Evolutionary conservation across 441 rosid genomes (phyloP), one percentile per base, ranked within the genome.

Genomic region (Erodium moschatum): DNA sequence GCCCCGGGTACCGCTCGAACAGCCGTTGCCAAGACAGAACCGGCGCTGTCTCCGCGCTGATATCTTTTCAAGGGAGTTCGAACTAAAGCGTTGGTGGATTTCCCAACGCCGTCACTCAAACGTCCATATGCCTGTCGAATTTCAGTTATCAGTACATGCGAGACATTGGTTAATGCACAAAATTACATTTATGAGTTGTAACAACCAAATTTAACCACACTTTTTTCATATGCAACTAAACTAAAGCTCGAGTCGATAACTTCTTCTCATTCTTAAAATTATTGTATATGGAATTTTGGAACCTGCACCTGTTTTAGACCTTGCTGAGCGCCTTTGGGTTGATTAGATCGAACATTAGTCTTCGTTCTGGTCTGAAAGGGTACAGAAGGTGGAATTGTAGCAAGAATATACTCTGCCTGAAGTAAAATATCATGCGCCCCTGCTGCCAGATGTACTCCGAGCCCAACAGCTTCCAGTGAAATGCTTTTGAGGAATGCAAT

Each of bases 381-480:
- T 67, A 81, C 76, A 69, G 91, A 72, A 73, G 88, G 79, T 69
- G 96, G 85, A 71, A 75, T 68, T 67, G 78, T 84, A 52, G 87
- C 77, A 65, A 90, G 73, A 65, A 82, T 74, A 76, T 82, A 81
- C 78, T 96, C 98, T 16, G 97, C 88, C 77, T 86, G 91, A 66
- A 85, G 83, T 83, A 96, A 80, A 74, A 92, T 81, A 75, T 92
- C 90, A 75, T 85, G 92, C 69, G 88, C 89, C 67, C 96, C 91
- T 2, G 96, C 98, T 71, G 99, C 92, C 78, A 96, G 81, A 86
- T 96, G 99, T 66, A 90, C 92, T 62, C 98, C 99, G 38, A 95
- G 93, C 60, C 92, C 96, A 81, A 92, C 88, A 38, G 96, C 99
- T 87, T 90, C 98, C 64, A 92, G 84, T 64, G 98, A 96, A 74